Base-by-base conservation (phyloP, 2,329 filamentous ascomycete genomes). In the Sordariomycetes sp. region DNA sequence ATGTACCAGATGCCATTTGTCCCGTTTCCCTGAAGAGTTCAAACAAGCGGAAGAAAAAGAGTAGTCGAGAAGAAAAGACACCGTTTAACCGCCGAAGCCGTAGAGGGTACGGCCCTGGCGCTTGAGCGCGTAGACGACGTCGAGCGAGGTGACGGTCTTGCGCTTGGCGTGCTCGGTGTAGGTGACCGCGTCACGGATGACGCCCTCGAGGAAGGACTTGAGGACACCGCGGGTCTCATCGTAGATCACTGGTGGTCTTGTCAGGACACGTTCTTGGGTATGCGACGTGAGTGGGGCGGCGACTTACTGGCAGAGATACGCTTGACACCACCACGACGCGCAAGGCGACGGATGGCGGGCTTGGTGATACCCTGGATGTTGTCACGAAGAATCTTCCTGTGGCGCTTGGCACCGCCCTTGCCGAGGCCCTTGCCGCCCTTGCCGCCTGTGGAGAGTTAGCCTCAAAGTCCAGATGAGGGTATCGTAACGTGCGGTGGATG, bases 321-420 rank as follows among this genome's bases (percentile, higher is more conserved):
- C 89, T 96, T 96, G 83, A 96, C 91, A 91, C 91, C 91, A 76
- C 91, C 91, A 94, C 91, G 90, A 79, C 91, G 91, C 65, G 91
- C 91, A 74, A 96, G 90, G 95, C 91, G 91, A 70, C 91, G 87
- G 77, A 96, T 96, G 69, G 91, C 91, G 69, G 91, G 91, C 88
- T 96, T 96, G 72, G 91, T 96, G 73, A 96, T 96, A 79, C 91
- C 91, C 81, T 96, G 91, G 73, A 96, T 96, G 88, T 96, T 96
- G 87, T 96, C 91, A 78, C 91, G 90, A 76, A 96, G 84, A 81
- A 96, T 96, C 89, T 96, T 96, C 71, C 92, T 86, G 80, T 96
- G 91, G 78, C 91, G 91, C 88, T 96, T 97, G 77, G 92, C 92
- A 75, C 91, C 91, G 65, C 91, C 91, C 86, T 96, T 96, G 75